Evolutionary conservation across 805 yeast genomes (phyloP).

Genomic region (Pichia paraexigua): DNA sequence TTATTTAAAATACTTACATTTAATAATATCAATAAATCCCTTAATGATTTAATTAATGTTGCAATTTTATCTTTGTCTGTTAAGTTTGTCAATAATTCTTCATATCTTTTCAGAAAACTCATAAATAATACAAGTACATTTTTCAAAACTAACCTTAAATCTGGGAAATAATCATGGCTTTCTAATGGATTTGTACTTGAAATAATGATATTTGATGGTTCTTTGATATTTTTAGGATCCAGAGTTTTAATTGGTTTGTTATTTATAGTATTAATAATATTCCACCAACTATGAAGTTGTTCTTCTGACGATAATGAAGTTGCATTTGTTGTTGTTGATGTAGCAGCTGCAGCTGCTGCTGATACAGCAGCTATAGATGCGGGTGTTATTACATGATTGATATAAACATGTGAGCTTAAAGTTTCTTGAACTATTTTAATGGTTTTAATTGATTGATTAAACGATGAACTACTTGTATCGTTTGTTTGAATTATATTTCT

Average conservation of each 20-base stretch:
- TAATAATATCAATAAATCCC: slow-evolving; percentile 18
- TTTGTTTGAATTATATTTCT: not conserved
- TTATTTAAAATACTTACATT: slow-evolving; percentile 25
- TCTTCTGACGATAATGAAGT: not conserved
- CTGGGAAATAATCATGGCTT: slow-evolving; percentile 20
- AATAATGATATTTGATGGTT: slow-evolving; percentile 1
- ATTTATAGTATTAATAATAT: not conserved
- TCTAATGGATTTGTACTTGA: slow-evolving; percentile 8
- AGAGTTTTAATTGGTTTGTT: not conserved
- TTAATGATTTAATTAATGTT: slow-evolving; percentile 3
- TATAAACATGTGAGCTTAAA: slow-evolving; percentile 23
- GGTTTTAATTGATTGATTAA: not conserved
- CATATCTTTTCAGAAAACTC: slow-evolving; percentile 16
- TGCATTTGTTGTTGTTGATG: not conserved
- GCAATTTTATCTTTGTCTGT: not conserved
- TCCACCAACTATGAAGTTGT: slow-evolving; percentile 6
- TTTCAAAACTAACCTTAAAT: slow-evolving; percentile 23
- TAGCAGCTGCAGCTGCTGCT: slow-evolving; percentile 1
- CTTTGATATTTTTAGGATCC: not conserved
- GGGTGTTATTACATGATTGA: slow-evolving; percentile 16
- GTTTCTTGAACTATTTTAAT: slow-evolving; percentile 1
- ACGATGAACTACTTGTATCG: not conserved
- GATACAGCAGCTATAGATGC: slow-evolving; percentile 3
- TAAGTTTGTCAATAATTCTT: not conserved
- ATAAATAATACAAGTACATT: slow-evolving; percentile 22